Evolutionary conservation across 805 yeast species (phyloP).

Genomic region (Jamesozyma rosinii): DNA sequence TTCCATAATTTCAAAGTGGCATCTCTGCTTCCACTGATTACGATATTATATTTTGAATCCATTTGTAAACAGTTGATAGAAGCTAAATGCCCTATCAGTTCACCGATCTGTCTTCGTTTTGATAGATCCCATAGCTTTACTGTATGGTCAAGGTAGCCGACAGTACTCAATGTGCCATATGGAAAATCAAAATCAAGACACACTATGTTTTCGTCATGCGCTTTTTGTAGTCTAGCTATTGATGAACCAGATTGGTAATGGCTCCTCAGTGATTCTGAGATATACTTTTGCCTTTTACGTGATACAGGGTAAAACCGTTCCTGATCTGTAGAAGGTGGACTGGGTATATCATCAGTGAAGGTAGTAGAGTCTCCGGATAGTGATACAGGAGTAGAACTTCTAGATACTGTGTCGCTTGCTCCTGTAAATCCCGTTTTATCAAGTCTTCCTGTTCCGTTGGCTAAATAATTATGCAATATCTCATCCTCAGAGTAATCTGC

Average conservation of each 20-base stretch:
- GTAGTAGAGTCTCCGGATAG: background rate
- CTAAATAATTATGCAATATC: constrained; percentile 5
- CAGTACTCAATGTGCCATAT: constrained; percentile 65
- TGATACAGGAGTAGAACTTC: constrained; percentile 1
- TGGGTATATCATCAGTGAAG: background rate
- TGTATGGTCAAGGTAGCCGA: constrained; percentile 61
- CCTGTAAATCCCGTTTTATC: constrained; percentile 3
- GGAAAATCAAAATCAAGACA: constrained; percentile 63
- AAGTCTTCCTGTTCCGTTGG: constrained; percentile 3
- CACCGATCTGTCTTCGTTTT: constrained; percentile 40
- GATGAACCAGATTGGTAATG: constrained; percentile 34
- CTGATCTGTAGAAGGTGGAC: background rate
- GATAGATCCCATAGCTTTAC: constrained; percentile 79
- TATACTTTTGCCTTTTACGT: background rate
- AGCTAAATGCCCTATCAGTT: constrained; percentile 54
- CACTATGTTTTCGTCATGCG: constrained; percentile 47
- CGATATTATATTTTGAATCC: constrained; percentile 36
- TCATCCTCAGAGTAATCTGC: constrained; percentile 2
- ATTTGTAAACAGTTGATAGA: constrained; percentile 54
- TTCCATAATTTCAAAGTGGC: constrained; percentile 60
- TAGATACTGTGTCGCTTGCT: constrained; percentile 1
- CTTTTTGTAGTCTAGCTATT: constrained; percentile 39
- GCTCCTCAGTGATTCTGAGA: constrained; percentile 6
- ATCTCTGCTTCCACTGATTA: constrained; percentile 50
- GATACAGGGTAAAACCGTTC: background rate